Percentiles rank a stretch among this genome's conserved stretches.
phyloP scores from a whole-genome alignment of 2,329 filamentous ascomycete species.

The Pyrenophora tritici-repentis region DNA sequence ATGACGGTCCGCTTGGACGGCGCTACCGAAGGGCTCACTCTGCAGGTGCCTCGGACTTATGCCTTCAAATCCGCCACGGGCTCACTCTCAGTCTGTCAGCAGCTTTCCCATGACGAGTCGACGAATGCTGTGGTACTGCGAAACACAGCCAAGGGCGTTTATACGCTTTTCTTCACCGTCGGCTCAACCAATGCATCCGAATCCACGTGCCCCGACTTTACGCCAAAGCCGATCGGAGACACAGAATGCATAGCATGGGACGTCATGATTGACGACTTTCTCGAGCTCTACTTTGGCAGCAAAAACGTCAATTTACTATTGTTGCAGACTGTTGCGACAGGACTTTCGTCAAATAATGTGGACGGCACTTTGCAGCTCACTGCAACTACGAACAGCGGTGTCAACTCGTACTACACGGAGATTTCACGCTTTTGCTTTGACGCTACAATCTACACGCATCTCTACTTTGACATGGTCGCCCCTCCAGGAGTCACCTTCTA shows the following conservation, averaged over 20 bases:
- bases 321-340: conserved; percentile 8
- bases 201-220: conserved; percentile 12
- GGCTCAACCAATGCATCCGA: background rate
- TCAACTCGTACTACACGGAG: conserved; percentile 14
- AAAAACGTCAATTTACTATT: conserved; percentile 13
- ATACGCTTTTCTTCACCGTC: conserved; percentile 4
- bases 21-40: conserved; percentile 3
- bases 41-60: conserved; percentile 9
- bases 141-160: conserved; percentile 9
- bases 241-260: conserved; percentile 14
- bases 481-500: conserved; percentile 8
- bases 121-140: conserved; percentile 12
- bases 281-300: conserved; percentile 15
- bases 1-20: conserved; percentile 13
- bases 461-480: conserved; percentile 14
- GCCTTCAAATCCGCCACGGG: conserved; percentile 6
- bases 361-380: conserved; percentile 13
- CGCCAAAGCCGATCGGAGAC: conserved; percentile 7
- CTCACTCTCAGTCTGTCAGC: conserved; percentile 11
- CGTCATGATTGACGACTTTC: conserved; percentile 11
- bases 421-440: conserved; percentile 15
- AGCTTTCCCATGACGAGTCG: conserved; percentile 7
- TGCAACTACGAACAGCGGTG: conserved; percentile 7
- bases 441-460: conserved; percentile 10
- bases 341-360: conserved; percentile 10